Base-by-base conservation (phyloP, 73 alveolate genomes). In the Uronychia binucleata region DNA sequence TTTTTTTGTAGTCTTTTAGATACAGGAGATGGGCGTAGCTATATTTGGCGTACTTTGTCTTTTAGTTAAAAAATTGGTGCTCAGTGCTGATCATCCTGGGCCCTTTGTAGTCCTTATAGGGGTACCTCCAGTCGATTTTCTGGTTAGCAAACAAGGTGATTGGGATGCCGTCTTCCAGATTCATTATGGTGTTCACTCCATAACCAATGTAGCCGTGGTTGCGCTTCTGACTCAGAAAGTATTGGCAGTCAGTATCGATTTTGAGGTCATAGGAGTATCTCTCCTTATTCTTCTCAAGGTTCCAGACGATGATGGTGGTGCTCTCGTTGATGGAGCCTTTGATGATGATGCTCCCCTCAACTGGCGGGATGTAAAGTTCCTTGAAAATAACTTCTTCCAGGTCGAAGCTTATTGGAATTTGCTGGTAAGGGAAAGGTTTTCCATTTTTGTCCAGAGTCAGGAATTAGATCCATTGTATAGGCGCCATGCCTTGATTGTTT, bases 271-370 rank as follows among this genome's bases (percentile, higher is more conserved):
- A 67, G 26, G 29, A 67, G 32, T 1, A 26, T 26, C 32, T 25
- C 78, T 67, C 78, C 5, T 67, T 67, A 30, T 67, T 67, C 32
- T 67, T 67, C 78, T 67, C 78, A 5, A 67, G 26, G 26, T 67
- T 67, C 78, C 78, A 67, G 29, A 67, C 78, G 14, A 67, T 1
- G 78, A 67, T 46, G 19, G 67, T 46, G 5, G 67, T 46, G 67
- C 67, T 46, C 67, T 46, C 67, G 5, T 19, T 46, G 19, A 46
- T 46, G n/a, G 5, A 46, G 67, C 67, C 5, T 46, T 46, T 5
- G 19, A 46, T 46, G 67, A 46, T 46, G 67, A 46, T 46, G 19
- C 67, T 46, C 19, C 67, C 67, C 19, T 46, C 67, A 46, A 46
- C 67, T 11, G 19, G 5, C 5, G 67, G 67, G 5, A 46, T 46